Conservation (phyloP, 2,329 filamentous ascomycete genomes). For the Colletotrichum filicis region DNA sequence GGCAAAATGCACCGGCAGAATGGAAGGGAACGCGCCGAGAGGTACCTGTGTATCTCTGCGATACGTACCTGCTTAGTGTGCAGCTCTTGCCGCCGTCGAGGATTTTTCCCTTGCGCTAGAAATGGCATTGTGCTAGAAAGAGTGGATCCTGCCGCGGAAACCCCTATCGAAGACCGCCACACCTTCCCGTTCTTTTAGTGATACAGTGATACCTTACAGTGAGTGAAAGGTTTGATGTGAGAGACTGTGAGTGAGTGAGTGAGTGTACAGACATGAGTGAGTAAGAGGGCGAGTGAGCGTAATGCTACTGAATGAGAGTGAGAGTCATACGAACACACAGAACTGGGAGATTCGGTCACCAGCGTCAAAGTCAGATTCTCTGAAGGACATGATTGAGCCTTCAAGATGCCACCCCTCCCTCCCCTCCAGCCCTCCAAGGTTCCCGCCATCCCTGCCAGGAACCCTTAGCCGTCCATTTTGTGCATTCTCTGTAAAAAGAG, state of each 20-base stretch:
- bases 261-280: not conserved
- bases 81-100: not conserved
- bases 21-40: not conserved
- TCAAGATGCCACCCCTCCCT: not conserved
- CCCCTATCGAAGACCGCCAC: slow-evolving; percentile 9
- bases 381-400: not conserved
- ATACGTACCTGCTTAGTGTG: not conserved
- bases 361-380: not conserved
- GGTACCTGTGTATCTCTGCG: not conserved
- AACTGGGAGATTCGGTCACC: not conserved
- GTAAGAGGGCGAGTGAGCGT: not conserved
- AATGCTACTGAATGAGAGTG: not conserved
- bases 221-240: not conserved
- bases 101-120: slow-evolving; percentile 11
- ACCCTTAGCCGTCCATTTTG: slow-evolving; percentile 10
- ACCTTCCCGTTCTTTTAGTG: not conserved
- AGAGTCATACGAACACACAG: not conserved
- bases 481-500: not conserved
- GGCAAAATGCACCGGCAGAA: not conserved
- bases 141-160: slow-evolving; percentile 18
- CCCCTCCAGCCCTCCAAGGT: slow-evolving; percentile 4
- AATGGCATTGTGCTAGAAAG: slow-evolving; percentile 12
- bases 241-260: not conserved
- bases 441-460: slow-evolving; percentile 5
- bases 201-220: not conserved